These are phyloP conservation scores for Psilocybe tampanensis DNA, from an alignment of 768 basidiomycete genomes.

Conservation along the genomic window DNA sequence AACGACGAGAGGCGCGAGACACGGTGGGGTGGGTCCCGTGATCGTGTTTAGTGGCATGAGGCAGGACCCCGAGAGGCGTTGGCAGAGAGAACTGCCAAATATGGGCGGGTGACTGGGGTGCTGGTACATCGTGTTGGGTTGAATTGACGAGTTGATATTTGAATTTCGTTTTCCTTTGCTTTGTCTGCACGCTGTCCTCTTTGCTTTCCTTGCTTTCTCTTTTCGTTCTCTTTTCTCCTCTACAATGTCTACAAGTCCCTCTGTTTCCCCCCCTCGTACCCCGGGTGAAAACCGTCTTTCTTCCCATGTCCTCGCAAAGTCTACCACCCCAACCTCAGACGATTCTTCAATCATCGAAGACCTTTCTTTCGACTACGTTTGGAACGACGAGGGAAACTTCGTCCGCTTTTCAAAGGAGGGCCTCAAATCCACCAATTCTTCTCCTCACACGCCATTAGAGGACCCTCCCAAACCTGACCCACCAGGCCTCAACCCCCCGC, in stretches of 20 bases:
- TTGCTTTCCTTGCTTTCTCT: conserved; percentile 34
- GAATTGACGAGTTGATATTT: conserved; percentile 20
- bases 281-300: conserved; percentile 34
- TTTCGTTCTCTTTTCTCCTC: conserved; percentile 18
- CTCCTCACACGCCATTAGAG: conserved; percentile 49
- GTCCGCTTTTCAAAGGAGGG: conserved; percentile 58
- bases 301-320: conserved; percentile 12
- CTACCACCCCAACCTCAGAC: conserved; percentile 45
- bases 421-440: conserved; percentile 46
- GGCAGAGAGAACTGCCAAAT: conserved; percentile 3
- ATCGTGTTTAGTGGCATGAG: conserved; percentile 36
- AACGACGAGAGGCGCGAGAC: not conserved
- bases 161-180: conserved; percentile 22
- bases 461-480: conserved; percentile 40
- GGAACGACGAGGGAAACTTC: conserved; percentile 55
- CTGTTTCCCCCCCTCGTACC: conserved; percentile 43
- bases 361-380: conserved; percentile 67
- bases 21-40: conserved; percentile 29
- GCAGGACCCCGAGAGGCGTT: conserved; percentile 30
- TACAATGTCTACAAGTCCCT: conserved; percentile 30
- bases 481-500: conserved; percentile 27
- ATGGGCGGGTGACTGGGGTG: conserved; percentile 28
- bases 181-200: conserved; percentile 25
- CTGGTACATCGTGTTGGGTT: conserved; percentile 30
- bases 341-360: conserved; percentile 64